These are phyloP conservation scores for Claviceps quebecensis DNA, from an alignment of 2,329 filamentous ascomycete genomes.

Conservation along the genomic window DNA sequence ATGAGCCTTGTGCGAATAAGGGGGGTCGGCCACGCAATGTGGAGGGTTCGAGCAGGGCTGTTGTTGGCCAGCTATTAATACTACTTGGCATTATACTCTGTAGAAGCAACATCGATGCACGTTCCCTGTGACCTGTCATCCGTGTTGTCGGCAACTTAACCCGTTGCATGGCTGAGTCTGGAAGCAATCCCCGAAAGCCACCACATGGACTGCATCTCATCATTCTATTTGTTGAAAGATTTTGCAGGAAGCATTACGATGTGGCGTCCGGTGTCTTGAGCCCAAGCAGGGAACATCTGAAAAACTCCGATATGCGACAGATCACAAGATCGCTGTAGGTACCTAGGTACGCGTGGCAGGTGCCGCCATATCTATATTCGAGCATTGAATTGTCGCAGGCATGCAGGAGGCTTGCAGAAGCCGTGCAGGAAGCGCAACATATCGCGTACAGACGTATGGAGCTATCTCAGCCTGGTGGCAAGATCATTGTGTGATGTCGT, in stretches of 20 bases:
- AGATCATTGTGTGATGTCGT: too few relatives aligned
- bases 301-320: background rate
- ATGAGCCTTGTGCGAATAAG: too few relatives aligned
- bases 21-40: too few relatives aligned
- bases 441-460: too few relatives aligned
- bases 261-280: background rate
- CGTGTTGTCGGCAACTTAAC: background rate
- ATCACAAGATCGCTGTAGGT: background rate
- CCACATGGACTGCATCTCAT: background rate
- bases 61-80: background rate
- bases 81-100: background rate
- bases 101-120: background rate
- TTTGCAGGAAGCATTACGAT: background rate
- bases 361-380: too few relatives aligned
- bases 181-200: background rate
- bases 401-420: too few relatives aligned
- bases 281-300: background rate
- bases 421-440: too few relatives aligned
- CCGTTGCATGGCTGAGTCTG: background rate
- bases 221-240: background rate
- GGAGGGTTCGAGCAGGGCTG: too few relatives aligned
- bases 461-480: too few relatives aligned
- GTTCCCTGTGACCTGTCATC: background rate
- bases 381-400: too few relatives aligned
- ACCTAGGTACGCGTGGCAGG: background rate